phyloP scores from a whole-genome alignment of 2,329 filamentous ascomycete genomes.

The Monilinia laxa region DNA sequence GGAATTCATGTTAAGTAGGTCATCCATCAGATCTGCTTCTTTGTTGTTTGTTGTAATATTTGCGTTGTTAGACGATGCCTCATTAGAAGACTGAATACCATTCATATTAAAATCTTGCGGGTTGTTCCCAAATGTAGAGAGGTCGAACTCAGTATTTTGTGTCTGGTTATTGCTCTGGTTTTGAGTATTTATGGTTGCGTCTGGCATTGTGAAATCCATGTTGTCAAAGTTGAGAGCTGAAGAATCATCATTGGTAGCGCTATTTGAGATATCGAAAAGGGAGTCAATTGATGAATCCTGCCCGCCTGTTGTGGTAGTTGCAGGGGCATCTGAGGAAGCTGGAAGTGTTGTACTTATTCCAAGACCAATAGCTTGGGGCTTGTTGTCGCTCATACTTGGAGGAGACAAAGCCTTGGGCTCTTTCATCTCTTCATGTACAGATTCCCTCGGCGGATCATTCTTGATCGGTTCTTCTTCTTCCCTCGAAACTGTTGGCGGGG shows the following conservation, averaged over 20 bases:
- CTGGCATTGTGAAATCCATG: constrained; percentile 36
- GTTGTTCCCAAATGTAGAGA: constrained; percentile 37
- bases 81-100: constrained; percentile 32
- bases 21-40: constrained; percentile 29
- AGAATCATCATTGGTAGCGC: constrained; percentile 27
- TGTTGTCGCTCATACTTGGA: constrained; percentile 27
- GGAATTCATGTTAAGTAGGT: constrained; percentile 29
- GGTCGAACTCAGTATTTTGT: constrained; percentile 37
- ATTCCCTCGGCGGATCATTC: constrained; percentile 28
- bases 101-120: constrained; percentile 45
- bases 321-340: constrained; percentile 23
- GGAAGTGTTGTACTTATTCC: constrained; percentile 33
- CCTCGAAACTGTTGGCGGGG: background rate
- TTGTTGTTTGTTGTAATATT: constrained; percentile 24
- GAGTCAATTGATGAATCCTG: constrained; percentile 36
- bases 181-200: constrained; percentile 27
- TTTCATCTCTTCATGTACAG: constrained; percentile 14
- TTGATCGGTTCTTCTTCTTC: constrained; percentile 12
- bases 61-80: constrained; percentile 25
- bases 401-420: constrained; percentile 28
- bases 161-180: constrained; percentile 30
- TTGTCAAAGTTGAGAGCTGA: constrained; percentile 34
- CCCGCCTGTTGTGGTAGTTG: constrained; percentile 26
- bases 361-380: constrained; percentile 31
- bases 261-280: constrained; percentile 35